phyloP scores from a whole-genome alignment of 495 filamentous ascomycete species.

The Lasiosphaeria hispida region DNA sequence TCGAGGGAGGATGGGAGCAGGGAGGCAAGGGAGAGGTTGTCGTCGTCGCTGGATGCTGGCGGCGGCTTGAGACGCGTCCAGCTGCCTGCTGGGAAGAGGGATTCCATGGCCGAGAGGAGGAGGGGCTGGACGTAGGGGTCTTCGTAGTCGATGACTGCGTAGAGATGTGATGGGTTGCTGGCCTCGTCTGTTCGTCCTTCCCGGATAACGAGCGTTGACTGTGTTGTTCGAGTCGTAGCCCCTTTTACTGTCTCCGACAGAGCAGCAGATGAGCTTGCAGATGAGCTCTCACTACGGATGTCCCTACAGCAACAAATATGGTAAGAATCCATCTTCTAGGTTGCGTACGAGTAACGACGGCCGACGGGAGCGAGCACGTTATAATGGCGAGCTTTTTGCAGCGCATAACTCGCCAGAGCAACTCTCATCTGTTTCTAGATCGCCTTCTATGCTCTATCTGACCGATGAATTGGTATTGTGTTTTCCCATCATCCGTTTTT shows the following conservation, averaged over 20 bases:
- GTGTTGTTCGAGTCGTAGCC: too few relatives aligned
- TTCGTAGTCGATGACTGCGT: slow-evolving; percentile 78
- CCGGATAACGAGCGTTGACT: too few relatives aligned
- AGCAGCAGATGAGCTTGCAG: too few relatives aligned
- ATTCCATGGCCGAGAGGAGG: slow-evolving; percentile 66
- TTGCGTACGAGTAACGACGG: neutral
- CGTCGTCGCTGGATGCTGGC: slow-evolving; percentile 18
- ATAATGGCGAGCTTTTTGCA: neutral
- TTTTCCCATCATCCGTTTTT: neutral
- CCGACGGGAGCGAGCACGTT: neutral
- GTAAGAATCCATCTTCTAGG: too few relatives aligned
- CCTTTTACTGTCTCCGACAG: too few relatives aligned
- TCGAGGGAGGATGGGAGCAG: slow-evolving; percentile 32
- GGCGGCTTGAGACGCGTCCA: slow-evolving; percentile 30
- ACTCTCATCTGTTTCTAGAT: slow-evolving; percentile 28
- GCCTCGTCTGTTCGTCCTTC: too few relatives aligned
- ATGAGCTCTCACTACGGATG: too few relatives aligned
- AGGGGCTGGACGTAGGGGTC: slow-evolving; percentile 83
- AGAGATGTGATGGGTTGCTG: slow-evolving; percentile 41
- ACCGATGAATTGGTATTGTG: neutral
- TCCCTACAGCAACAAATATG: too few relatives aligned
- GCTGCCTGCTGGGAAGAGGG: slow-evolving; percentile 51
- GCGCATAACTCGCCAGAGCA: slow-evolving; percentile 13
- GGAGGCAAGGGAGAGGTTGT: slow-evolving; percentile 29
- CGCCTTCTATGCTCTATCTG: slow-evolving; percentile 30